These are phyloP conservation scores for Athelia sp. DNA, from an alignment of 1,284 basidiomycete species.

Conservation along the genomic window DNA sequence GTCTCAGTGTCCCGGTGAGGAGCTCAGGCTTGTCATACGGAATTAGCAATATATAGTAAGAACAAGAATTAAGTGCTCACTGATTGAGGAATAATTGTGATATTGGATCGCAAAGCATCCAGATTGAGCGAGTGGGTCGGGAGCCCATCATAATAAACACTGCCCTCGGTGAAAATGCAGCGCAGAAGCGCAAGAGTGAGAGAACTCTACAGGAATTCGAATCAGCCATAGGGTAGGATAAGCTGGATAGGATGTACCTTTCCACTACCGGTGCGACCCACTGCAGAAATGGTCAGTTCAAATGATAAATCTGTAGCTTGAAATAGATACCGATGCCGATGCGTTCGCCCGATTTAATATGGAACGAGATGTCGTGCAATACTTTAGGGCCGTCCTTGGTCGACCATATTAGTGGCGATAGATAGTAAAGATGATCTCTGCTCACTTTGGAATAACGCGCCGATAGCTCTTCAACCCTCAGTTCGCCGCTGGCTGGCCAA, in stretches of 20 bases:
- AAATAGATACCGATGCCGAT: slow-evolving; percentile 46
- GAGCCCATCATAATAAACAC: slow-evolving; percentile 47
- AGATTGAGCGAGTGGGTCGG: slow-evolving; percentile 51
- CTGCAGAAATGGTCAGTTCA: slow-evolving; percentile 20
- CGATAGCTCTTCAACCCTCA: slow-evolving; percentile 56
- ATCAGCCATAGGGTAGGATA: slow-evolving; percentile 9
- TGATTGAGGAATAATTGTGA: slow-evolving; percentile 56
- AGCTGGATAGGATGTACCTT: slow-evolving; percentile 38
- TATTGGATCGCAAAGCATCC: slow-evolving; percentile 53
- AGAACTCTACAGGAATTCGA: slow-evolving; percentile 42
- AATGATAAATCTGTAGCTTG: too few relatives aligned
- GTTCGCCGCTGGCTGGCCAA: slow-evolving; percentile 72
- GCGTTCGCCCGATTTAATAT: slow-evolving; percentile 53
- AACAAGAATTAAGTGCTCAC: slow-evolving; percentile 30
- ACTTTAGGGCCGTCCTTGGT: slow-evolving; percentile 42
- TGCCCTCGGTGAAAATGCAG: slow-evolving; percentile 54
- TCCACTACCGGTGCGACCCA: slow-evolving; percentile 75
- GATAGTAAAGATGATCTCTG: slow-evolving; percentile 45
- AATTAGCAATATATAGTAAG: slow-evolving; percentile 32
- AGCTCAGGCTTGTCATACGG: slow-evolving; percentile 50
- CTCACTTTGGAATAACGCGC: slow-evolving; percentile 20
- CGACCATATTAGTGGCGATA: too few relatives aligned
- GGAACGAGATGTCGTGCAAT: slow-evolving; percentile 50
- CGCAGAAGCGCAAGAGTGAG: slow-evolving; percentile 47
- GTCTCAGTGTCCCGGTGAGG: slow-evolving; percentile 49